Percentiles rank a stretch among this genome's conserved stretches.
Evolutionary conservation across 768 basidiomycete genomes (phyloP).

Genomic region (Leccinum rimulosum): DNA sequence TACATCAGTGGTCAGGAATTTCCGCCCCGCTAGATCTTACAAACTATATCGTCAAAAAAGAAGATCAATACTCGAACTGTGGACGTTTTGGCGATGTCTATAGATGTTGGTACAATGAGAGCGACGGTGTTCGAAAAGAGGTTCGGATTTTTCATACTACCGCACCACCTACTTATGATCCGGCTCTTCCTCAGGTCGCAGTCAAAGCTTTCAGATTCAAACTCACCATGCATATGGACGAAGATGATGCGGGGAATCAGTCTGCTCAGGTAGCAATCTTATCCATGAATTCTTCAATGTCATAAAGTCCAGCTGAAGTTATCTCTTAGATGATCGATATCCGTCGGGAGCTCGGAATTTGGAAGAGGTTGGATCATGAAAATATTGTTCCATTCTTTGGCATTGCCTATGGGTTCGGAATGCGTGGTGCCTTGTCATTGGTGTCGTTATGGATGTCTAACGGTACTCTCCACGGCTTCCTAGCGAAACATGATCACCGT

Average conservation of each 20-base stretch:
- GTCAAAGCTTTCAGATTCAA: neutral
- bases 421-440: neutral
- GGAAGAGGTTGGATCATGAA: neutral
- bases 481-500: neutral
- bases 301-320: neutral
- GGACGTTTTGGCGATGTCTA: neutral
- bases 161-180: neutral
- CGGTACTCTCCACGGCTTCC: neutral
- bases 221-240: neutral
- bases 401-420: neutral
- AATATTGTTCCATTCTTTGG: neutral
- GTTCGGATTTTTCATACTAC: neutral
- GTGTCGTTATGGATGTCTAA: neutral
- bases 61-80: neutral
- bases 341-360: neutral
- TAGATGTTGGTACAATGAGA: neutral
- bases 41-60: neutral
- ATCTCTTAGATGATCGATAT: neutral
- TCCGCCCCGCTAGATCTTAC: neutral
- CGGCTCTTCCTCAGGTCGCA: neutral
- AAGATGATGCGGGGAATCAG: neutral
- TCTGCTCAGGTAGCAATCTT: neutral
- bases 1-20: neutral
- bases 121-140: neutral
- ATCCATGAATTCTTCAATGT: neutral